A percentile compares a stretch with the other conserved stretches of the same genome.
phyloP scores from a whole-genome alignment of 768 basidiomycete genomes.

The Daedalea quercina region DNA sequence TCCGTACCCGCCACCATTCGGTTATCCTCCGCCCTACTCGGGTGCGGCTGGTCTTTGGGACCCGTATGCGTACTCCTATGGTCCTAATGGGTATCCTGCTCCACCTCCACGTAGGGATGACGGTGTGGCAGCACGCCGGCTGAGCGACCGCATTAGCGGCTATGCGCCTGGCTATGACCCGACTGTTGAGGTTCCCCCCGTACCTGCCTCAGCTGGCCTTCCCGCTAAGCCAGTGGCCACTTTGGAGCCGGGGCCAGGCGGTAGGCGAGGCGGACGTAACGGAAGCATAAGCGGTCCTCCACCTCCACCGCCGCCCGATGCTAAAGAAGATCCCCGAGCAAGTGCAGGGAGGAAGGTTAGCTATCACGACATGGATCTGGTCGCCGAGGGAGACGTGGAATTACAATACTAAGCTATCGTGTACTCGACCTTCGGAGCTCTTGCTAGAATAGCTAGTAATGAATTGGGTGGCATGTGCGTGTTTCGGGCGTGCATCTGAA shows the following conservation, averaged over 20 bases:
- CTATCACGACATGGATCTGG: slow-evolving; percentile 94
- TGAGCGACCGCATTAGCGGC: slow-evolving; percentile 80
- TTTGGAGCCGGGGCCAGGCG: slow-evolving; percentile 38
- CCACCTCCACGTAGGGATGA: slow-evolving; percentile 49
- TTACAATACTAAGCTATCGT: slow-evolving; percentile 28
- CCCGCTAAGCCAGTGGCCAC: slow-evolving; percentile 67
- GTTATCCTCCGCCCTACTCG: slow-evolving; percentile 33
- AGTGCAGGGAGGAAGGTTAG: slow-evolving; percentile 84
- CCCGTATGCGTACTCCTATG: slow-evolving; percentile 37
- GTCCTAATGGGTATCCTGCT: slow-evolving; percentile 30
- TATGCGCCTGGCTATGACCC: slow-evolving; percentile 49
- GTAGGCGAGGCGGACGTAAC: slow-evolving; percentile 31
- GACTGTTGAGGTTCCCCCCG: slow-evolving; percentile 29
- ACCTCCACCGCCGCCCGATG: slow-evolving; percentile 81
- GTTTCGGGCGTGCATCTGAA: neutral
- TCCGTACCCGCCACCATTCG: slow-evolving; percentile 40
- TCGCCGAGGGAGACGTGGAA: slow-evolving; percentile 60
- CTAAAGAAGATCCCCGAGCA: slow-evolving; percentile 89
- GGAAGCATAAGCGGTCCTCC: slow-evolving; percentile 45
- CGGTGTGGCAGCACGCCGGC: slow-evolving; percentile 47
- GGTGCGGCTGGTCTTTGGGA: slow-evolving; percentile 38
- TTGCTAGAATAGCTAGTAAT: neutral
- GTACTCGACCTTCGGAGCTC: slow-evolving; percentile 4
- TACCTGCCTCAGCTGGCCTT: slow-evolving; percentile 62
- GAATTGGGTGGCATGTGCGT: neutral